These are phyloP conservation scores for button mushroom (Agaricus bisporus) DNA, from an alignment of 768 basidiomycete species.

Conservation along the genomic window DNA sequence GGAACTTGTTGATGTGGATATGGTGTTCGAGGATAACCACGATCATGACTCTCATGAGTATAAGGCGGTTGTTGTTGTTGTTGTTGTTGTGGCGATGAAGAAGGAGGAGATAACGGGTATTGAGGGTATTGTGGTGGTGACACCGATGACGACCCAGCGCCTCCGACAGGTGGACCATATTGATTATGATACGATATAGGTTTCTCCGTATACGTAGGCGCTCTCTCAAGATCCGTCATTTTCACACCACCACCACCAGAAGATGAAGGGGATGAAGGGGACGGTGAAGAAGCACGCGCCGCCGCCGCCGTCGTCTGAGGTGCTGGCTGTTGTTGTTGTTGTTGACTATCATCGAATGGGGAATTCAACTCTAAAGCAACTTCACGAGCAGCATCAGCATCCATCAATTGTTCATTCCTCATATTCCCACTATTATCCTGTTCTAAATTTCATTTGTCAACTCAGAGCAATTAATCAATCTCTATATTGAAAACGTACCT, in stretches of 20 bases:
- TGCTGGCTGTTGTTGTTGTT: too few relatives aligned
- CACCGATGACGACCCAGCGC: background rate
- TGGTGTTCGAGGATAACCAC: too few relatives aligned
- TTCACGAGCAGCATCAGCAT: constrained; percentile 65
- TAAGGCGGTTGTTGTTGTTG: background rate
- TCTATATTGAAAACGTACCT: background rate
- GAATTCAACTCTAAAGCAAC: constrained; percentile 60
- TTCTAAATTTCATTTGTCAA: background rate
- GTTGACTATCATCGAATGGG: constrained; percentile 24
- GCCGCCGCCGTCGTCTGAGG: too few relatives aligned
- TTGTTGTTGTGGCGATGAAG: background rate
- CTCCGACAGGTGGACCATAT: constrained; percentile 14
- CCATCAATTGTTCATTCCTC: constrained; percentile 44
- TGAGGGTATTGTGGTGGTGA: background rate
- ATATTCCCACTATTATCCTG: constrained; percentile 20
- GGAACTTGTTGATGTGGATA: too few relatives aligned
- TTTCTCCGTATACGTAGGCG: constrained; percentile 28
- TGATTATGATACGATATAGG: constrained; percentile 12
- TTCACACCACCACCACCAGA: background rate
- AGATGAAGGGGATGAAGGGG: background rate
- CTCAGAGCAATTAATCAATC: background rate
- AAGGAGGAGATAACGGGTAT: background rate
- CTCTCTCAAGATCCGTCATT: constrained; percentile 15
- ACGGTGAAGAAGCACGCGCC: too few relatives aligned
- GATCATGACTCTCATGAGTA: too few relatives aligned